These are phyloP conservation scores for Solanum microdontum DNA, from an alignment of 257 asterid species.

Conservation along the genomic window DNA sequence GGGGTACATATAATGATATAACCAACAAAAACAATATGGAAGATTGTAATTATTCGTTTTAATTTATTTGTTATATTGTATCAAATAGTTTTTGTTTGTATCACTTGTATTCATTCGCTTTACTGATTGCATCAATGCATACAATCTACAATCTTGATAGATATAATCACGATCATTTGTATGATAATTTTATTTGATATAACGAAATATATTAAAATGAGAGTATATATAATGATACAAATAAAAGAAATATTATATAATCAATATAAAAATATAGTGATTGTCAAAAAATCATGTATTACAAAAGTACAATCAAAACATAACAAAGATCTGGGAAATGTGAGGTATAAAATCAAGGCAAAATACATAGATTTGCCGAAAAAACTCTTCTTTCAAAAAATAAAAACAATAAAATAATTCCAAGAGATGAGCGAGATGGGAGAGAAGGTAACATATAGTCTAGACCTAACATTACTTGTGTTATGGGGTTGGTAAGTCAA, in stretches of 20 bases:
- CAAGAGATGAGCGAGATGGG: not conserved
- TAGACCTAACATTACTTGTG: not conserved
- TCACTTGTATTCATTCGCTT: not conserved
- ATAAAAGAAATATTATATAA: not conserved
- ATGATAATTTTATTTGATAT: not conserved
- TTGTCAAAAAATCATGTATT: not conserved
- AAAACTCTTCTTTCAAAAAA: not conserved
- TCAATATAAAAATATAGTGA: not conserved
- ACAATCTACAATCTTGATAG: too few species aligned
- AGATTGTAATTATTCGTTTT: too few species aligned
- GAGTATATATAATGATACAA: not conserved
- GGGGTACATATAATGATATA: not conserved
- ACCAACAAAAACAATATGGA: not conserved
- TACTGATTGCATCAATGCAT: not conserved
- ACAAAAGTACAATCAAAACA: not conserved
- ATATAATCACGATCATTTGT: not conserved
- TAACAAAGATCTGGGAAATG: not conserved
- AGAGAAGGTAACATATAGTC: not conserved
- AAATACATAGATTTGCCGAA: too few species aligned
- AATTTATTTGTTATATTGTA: not conserved
- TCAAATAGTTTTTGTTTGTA: too few species aligned
- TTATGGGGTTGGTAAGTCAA: not conserved
- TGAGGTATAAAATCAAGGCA: not conserved
- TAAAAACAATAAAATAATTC: too few species aligned
- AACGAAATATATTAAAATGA: too few species aligned